Conservation (phyloP, 202 grass and related monocot species). For the Zizania palustris region DNA sequence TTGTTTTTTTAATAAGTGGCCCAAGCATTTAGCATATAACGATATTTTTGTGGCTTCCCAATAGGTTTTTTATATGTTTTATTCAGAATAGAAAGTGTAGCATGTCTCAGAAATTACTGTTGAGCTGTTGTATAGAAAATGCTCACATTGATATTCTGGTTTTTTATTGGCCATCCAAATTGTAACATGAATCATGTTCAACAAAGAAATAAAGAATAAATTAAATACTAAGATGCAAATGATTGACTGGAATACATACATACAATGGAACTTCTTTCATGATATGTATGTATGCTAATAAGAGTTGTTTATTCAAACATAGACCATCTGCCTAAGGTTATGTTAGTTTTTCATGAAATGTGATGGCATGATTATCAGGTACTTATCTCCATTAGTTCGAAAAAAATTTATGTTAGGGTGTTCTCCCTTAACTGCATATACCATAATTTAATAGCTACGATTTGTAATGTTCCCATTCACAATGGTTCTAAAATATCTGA, state of each 20-base stretch:
- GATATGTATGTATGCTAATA: background rate
- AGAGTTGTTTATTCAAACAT: background rate
- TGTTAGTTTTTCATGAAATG: background rate
- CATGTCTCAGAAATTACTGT: background rate
- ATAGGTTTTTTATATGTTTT: no score
- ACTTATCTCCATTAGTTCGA: background rate
- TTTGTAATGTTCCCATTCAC: slow-evolving; percentile 24
- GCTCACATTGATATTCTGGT: slow-evolving; percentile 14
- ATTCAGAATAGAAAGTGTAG: slow-evolving; percentile 11
- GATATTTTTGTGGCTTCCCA: no score
- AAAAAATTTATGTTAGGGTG: slow-evolving; percentile 1
- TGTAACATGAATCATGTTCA: background rate
- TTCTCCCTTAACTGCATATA: slow-evolving; percentile 1
- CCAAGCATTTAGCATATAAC: no score
- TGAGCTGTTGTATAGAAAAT: background rate
- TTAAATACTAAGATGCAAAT: background rate
- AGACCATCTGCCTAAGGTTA: slow-evolving; percentile 5
- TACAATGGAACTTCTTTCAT: slow-evolving; percentile 13
- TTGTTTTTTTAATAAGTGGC: no score
- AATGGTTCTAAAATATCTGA: background rate
- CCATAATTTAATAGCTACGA: background rate
- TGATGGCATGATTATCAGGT: slow-evolving; percentile 10
- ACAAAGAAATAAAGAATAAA: background rate
- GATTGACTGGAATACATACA: slow-evolving; percentile 13
- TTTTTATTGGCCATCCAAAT: background rate